Evolutionary conservation across 305 asterid genomes (phyloP).

Genomic region (Fraxinus velutina): DNA sequence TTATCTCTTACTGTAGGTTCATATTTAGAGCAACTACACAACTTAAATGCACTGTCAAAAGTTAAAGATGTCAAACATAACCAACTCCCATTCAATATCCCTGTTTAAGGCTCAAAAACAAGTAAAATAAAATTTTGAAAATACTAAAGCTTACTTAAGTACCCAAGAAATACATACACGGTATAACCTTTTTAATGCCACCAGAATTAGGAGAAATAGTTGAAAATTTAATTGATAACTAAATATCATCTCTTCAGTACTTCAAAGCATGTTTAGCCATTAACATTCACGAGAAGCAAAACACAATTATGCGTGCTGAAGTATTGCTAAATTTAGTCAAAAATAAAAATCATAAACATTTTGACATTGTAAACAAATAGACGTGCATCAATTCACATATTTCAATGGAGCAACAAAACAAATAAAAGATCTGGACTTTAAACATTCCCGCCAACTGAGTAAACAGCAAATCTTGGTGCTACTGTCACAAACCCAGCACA

Average conservation of each 20-base stretch:
- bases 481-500: too few relatives aligned
- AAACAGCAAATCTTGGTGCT: too few relatives aligned
- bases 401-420: neutral
- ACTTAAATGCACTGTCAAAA: conserved; percentile 48
- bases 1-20: conserved; percentile 37
- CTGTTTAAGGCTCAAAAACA: neutral
- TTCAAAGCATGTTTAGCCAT: neutral
- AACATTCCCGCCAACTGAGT: neutral
- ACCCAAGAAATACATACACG: neutral
- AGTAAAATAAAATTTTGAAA: neutral
- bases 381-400: neutral
- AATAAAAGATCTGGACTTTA: neutral
- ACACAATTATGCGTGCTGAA: neutral
- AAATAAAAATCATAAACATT: neutral
- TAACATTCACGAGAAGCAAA: neutral
- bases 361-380: neutral
- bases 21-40: conserved; percentile 49
- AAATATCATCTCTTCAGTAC: neutral
- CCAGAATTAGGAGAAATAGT: neutral
- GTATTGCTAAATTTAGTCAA: neutral
- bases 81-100: neutral
- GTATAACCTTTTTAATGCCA: neutral
- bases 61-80: conserved; percentile 33
- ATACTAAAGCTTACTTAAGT: neutral
- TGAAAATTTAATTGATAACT: neutral